Base-by-base conservation (phyloP, 2,329 filamentous ascomycete genomes). In the Phialophora macrospora region DNA sequence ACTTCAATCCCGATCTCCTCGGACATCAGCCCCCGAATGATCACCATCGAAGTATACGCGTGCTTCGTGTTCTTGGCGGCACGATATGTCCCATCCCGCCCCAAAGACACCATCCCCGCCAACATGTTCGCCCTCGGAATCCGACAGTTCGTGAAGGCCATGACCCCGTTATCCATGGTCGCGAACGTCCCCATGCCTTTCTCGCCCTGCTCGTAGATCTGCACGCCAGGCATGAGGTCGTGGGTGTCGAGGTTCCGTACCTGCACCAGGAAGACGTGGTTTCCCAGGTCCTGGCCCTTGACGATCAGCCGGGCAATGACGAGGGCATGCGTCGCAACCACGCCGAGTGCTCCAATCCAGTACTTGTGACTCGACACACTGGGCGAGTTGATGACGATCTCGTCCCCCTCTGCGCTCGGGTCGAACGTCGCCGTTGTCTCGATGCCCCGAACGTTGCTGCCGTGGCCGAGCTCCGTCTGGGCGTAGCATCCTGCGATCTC, bases 111-210 rank as follows among this genome's bases (percentile, higher is more conserved):
- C 64, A 74, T 71, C 1, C 73, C 63, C 8, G 67, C 71, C 11
- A 78, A 66, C 69, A 77, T 73, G 24, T 75, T 72, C 20, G 64
- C 70, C 26, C 75, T 69, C n/a, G 76, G 76, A 54, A 77, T 73
- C 12, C 74, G 71, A n/a, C 76, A 72, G 24, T 75, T 59, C n/a
- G 76, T 64, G 52, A 78, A 76, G 51, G 69, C 70, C 41, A 75
- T 71, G 51, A 74, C 76, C 20, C 75, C 76, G 64, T 77, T 78
- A 32, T 76, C 74, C n/a, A 70, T 71, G 24, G 65, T 63, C 55
- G 66, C 64, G 38, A 71, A 70, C 22, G 62, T 68, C 9, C 88
- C 89, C 68, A 90, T 51, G 17, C 38, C 89, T 58, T 72, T 72
- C 26, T 66, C 65, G 24, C 74, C 73, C 30, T 74, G 66, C 41